A percentile compares a stretch with the other conserved stretches of the same genome.
Evolutionary conservation across 352 stramenopile species (phyloP).

Genomic region (Sclerospora graminicola): DNA sequence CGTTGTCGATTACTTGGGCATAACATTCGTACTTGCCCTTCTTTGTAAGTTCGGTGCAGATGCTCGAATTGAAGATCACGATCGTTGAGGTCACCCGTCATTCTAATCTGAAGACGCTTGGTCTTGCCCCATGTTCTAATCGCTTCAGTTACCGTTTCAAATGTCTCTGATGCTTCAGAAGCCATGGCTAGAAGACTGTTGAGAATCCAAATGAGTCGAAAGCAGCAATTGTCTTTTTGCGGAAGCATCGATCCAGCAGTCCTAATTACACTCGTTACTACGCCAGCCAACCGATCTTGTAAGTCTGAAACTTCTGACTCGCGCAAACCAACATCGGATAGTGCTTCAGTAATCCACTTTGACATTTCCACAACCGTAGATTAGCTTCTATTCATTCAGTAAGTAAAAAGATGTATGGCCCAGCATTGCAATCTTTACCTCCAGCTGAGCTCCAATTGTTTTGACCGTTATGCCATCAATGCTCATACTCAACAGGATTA

Average conservation of each 20-base stretch:
- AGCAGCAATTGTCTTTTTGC: slow-evolving; percentile 36
- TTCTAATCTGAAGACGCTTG: no score
- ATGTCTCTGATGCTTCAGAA: slow-evolving; percentile 33
- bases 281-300: slow-evolving; percentile 53
- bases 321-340: slow-evolving; percentile 57
- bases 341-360: slow-evolving; percentile 54
- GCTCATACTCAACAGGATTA: slow-evolving; percentile 72
- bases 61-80: no score
- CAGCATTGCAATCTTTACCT: slow-evolving; percentile 18
- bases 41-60: no score
- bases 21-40: no score
- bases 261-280: slow-evolving; percentile 52
- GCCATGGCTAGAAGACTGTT: slow-evolving; percentile 59
- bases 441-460: slow-evolving; percentile 49
- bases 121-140: no score
- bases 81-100: no score
- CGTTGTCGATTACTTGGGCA: no score
- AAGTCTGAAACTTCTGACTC: slow-evolving; percentile 64
- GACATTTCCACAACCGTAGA: slow-evolving; percentile 1
- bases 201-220: slow-evolving; percentile 76
- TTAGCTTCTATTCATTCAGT: slow-evolving; percentile 2
- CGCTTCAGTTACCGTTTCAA: slow-evolving; percentile 48
- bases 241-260: slow-evolving; percentile 32
- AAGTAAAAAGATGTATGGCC: not conserved
- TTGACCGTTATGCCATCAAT: slow-evolving; percentile 63